phyloP scores from a whole-genome alignment of 1,284 basidiomycete species.

The Takashimella koratensis region DNA sequence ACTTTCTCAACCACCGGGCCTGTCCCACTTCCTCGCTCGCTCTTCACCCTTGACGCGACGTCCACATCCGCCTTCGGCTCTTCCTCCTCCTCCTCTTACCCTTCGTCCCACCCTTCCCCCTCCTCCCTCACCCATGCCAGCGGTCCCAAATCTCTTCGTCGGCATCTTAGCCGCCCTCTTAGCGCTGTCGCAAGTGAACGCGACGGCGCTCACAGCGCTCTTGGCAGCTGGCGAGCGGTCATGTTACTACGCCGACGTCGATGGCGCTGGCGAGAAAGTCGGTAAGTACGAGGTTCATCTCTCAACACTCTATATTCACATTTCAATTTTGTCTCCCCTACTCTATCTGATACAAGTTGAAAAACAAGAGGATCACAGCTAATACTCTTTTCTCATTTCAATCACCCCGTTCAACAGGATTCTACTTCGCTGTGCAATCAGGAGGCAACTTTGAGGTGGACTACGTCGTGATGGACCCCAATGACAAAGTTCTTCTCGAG shows the following conservation, averaged over 20 bases:
- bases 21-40: too few relatives aligned
- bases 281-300: constrained; percentile 14
- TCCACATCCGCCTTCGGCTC: too few relatives aligned
- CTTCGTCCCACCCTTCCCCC: neutral
- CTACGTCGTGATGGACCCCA: constrained; percentile 87
- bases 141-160: too few relatives aligned
- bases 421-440: constrained; percentile 75
- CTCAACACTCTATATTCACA: too few relatives aligned
- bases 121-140: too few relatives aligned
- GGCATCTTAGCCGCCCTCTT: constrained; percentile 5
- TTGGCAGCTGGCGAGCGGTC: constrained; percentile 79
- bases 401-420: constrained; percentile 33
- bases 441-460: constrained; percentile 97
- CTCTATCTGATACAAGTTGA: too few relatives aligned
- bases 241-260: constrained; percentile 97
- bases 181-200: constrained; percentile 20
- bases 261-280: constrained; percentile 53
- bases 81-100: too few relatives aligned
- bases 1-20: too few relatives aligned
- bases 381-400: neutral
- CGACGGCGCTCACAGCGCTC: constrained; percentile 79
- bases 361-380: constrained; percentile 6
- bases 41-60: too few relatives aligned
- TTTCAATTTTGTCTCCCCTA: too few relatives aligned
- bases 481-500: constrained; percentile 77